Base-by-base conservation (phyloP, 2,329 filamentous ascomycete genomes). In the Xylariales sp. region DNA sequence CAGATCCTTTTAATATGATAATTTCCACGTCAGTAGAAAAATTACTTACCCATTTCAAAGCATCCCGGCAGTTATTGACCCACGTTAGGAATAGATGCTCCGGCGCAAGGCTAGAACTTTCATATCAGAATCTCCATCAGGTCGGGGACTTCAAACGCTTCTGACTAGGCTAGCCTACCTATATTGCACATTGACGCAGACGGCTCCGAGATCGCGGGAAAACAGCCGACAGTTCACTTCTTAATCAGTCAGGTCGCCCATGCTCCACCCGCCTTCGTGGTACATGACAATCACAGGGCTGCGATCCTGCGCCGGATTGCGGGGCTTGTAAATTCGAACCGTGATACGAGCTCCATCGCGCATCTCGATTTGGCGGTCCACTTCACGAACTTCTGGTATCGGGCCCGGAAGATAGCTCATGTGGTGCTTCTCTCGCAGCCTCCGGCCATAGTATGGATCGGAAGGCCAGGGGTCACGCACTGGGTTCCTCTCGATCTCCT, bases 61-160 rank as follows among this genome's bases (percentile, higher is more conserved):
- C 62, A 48, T 73, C 70, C 58, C 60, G 72, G 15, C 55, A 54
- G 44, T 74, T 70, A 17, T 65, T 48, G 12, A 62, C 52, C 8
- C 61, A 59, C 2, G 57, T 57, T 1, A 70, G 70, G 41, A 71
- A 74, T 12, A 60, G 59, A 44, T 67, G 45, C 40, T 73, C 64
- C 0, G 70, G 70, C 2, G 67, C 67, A 13, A 72, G 57, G 21
- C 60, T 53, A 33, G 12, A 11, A 17, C 12, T 13, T 11, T 23
- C 14, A 12, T 11, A 16, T 5, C 5, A 14, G 18, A 35, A 27
- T 8, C 13, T 5, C 33, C 6, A 35, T 4, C 5, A 12, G 3
- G 8, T 14, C 16, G 17, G 18, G 10, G 37, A 10, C 16, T 17
- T n/a, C 2, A 21, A 33, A 19, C 11, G n/a, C n/a, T n/a, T n/a